Base-by-base conservation (phyloP, 805 yeast species). In the Kuraishia cidri region DNA sequence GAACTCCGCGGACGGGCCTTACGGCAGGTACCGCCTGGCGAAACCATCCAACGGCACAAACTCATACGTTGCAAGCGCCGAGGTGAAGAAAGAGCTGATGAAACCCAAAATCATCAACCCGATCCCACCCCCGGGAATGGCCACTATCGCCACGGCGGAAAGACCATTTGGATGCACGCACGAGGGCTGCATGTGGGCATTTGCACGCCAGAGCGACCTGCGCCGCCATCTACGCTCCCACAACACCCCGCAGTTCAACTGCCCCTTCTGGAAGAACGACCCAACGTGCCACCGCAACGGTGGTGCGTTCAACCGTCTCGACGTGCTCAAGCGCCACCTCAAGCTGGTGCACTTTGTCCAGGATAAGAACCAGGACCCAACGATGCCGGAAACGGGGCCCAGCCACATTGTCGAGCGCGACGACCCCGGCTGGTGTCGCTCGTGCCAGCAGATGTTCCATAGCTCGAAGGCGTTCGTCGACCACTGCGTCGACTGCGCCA, bases 231-330 rank as follows among this genome's bases (percentile, higher is more conserved):
- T 67, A 13, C 67, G 79, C 40, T 75, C 84, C 3, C 90, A 81
- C 47, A 64, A 66, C 27, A 65, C 70, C 31, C 88, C 88, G 3
- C 66, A 65, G 37, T 74, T 74, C 45, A 78, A 72, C 40, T 81
- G 90, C 48, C 90, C 90, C 3, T 81, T 66, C 54, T 79, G 83
- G 82, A 64, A 64, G 34, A 60, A 66, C 17, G 82, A 76, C 42
- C 75, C 79, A 4, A 70, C 81, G 5, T 81, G 88, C 49, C 92
- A 81, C 51, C 64, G 81, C 35, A 79, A 79, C 41, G 84, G 81
- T 14, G 88, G 90, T 11, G 71, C 84, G 0, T 82, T 82, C 55
- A 75, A 74, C 44, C 62, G 92, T 29, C 55, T 79, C 38, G 92
- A 82, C 46, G 88, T 82, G 20, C 58, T 81, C 40, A 81, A 81